phyloP scores from a whole-genome alignment of 2,329 filamentous ascomycete genomes.

The Scedosporium aurantiacum region DNA sequence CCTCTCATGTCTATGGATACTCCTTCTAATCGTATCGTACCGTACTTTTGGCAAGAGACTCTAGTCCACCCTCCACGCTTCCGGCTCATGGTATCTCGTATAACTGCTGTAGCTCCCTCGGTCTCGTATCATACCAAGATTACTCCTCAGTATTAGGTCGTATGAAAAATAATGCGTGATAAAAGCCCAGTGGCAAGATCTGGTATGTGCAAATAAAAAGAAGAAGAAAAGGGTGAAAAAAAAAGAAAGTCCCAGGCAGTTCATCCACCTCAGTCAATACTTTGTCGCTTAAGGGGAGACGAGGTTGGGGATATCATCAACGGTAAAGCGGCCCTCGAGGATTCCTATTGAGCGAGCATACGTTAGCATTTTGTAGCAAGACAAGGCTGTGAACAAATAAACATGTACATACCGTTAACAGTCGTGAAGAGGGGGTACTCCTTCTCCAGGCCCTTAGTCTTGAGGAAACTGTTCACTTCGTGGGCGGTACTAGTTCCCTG shows the following conservation, averaged over 20 bases:
- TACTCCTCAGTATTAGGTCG: too few species aligned
- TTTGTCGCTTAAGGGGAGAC: slow-evolving; percentile 26
- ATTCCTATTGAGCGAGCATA: slow-evolving; percentile 32
- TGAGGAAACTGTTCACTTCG: slow-evolving; percentile 85
- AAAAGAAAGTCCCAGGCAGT: neutral
- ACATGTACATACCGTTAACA: slow-evolving; percentile 45
- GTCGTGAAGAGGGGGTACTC: slow-evolving; percentile 91
- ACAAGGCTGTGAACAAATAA: neutral
- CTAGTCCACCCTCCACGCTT: too few species aligned
- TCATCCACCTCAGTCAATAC: neutral
- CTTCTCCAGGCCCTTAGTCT: slow-evolving; percentile 61
- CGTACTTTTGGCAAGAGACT: too few species aligned
- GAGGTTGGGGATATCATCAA: slow-evolving; percentile 70
- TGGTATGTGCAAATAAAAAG: neutral
- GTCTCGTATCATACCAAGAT: too few species aligned
- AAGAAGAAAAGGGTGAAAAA: neutral
- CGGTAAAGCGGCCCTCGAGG: slow-evolving; percentile 61
- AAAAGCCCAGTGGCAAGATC: neutral
- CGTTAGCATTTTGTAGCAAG: neutral
- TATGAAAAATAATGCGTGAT: neutral
- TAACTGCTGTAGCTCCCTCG: too few species aligned
- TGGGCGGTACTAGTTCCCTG: slow-evolving; percentile 87
- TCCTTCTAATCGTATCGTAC: too few species aligned
- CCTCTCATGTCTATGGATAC: too few species aligned
- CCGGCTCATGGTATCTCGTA: too few species aligned